Evolutionary conservation across 208 protist genomes (phyloP), one percentile per base, ranked within the genome.

Genomic region (Blechomonas ayalai): DNA sequence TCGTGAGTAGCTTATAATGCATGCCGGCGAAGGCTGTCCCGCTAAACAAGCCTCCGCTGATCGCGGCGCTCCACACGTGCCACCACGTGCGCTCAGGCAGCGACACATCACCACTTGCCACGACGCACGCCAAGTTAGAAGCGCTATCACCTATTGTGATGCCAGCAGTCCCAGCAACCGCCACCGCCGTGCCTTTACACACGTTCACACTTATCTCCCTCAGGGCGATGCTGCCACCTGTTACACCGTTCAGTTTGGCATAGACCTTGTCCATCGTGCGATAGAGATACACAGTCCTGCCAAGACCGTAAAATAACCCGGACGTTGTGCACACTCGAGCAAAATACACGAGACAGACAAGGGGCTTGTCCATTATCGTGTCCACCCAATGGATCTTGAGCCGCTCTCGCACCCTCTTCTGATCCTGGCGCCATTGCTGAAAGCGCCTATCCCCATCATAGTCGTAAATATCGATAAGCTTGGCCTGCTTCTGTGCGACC

Each of bases 221-320:
- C 19, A 88, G 65, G 8, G 70, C 75, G 31, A 94, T 72, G 20
- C 59, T 52, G 16, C 47, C 44, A 10, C 89, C 50, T 2, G 64
- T 72, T 16, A 89, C 81, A 37, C 86, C 86, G 53, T 94, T 76
- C 13, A 94, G 67, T 47, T 87, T 85, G 19, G 82, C 73, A 67
- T 91, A 94, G 38, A 77, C 63, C 59, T 80, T 81, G 61, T 94
- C 86, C 76, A 94, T 94, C 23, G 82, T 90, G 35, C 82, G 86
- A 52, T 87, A 90, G 3, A 94, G 65, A 46, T 87, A 82, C 1
- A 56, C 44, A 1, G 73, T 86, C 6, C 86, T 67, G 3, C 77
- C 86, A 4, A 73, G 12, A n/a, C 82, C 86, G 60, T 90, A 85
- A 48, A 73, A 82, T 13, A 86, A 38, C 0, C 86, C 86, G 0